Evolutionary conservation across 1,284 basidiomycete species (phyloP), one percentile per base, ranked within the genome.

Genomic region (Thecaphora thlaspeos): DNA sequence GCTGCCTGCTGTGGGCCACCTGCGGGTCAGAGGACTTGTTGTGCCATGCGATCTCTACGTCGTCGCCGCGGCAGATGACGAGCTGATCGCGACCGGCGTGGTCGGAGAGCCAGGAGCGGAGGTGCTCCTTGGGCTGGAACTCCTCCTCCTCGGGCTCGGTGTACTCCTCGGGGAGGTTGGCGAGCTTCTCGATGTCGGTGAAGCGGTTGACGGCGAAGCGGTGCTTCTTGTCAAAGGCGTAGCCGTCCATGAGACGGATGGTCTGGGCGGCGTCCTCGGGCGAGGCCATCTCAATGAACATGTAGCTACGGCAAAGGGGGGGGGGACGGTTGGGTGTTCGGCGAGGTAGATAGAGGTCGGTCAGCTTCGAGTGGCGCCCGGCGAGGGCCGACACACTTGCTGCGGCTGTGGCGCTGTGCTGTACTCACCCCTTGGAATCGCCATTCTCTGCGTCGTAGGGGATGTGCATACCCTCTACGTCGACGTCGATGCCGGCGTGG

Each of bases 61-160:
- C 89, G 75, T 94, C 89, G 53, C 88, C 90, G 47, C 89, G 87
- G 80, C 95, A 95, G 46, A 91, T 93, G 56, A 91, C 87, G 81
- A 93, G 92, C 80, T 98, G 95, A 79, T 99, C 95, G 59, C 95
- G 88, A 23, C 92, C 91, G 78, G 88, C 85, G 34, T 86, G 82
- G 80, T 99, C 95, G 28, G 87, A 89, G 54, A 98, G 84, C 94
- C 94, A 99, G 51, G 89, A 88, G 56, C 91, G 86, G 52, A 96
- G 84, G 81, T 99, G 93, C 79, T 97, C 93, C 89, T 94, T 88
- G 51, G 91, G 84, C 51, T 84, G 83, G 80, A 88, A 97, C 70
- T 89, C 87, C 75, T 91, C 88, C 1, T 81, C 79, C 61, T 86
- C 84, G 2, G 90, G 87, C 77, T 92, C 91, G 14, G 84, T 81